Base-by-base conservation (phyloP, 495 filamentous ascomycete genomes). In the Astrothelium subdiscretum region DNA sequence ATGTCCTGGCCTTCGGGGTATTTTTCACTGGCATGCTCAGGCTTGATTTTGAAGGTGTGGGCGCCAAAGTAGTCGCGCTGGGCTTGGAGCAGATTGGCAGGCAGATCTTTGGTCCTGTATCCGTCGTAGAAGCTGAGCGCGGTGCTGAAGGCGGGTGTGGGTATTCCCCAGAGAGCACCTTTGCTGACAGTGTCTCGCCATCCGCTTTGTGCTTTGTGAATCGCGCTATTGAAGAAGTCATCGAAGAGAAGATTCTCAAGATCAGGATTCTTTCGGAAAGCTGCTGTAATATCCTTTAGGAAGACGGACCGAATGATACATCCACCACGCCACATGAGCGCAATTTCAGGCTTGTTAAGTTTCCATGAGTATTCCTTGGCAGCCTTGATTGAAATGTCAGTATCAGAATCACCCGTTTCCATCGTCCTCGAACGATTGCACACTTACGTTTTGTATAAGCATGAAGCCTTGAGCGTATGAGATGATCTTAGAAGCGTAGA, bases 291-390 rank as follows among this genome's bases (percentile, higher is more conserved):
- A 74, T 98, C 92, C 83, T 97, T 97, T 64, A 98, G 80, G 90
- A 98, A 98, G 73, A 98, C 94, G 66, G 95, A 97, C 77, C 94
- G 94, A 79, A 98, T 98, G 74, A 98, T 98, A 86, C 94, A 98
- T 63, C 94, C 94, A 78, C 94, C 94, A 75, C 94, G 90, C 94
- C 94, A 98, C 94, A 98, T 98, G 73, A 98, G 86, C 65, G 94
- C 94, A 73, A 98, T 98, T 65, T 95, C 96, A 62, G 94, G 94
- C 85, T 97, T 98, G 86, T 98, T 97, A 61, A 98, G 86, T 85
- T 97, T 97, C 94, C 94, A 98, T 62, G 73, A 69, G 81, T 95
- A 98, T 74, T 96, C 88, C 76, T 89, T 92, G 74, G 92, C 94
- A 68, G 94, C 92, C 91, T 88, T 57, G 57, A 29, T 12, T 22